phyloP scores from a whole-genome alignment of 495 filamentous ascomycete species.

The Staphylotrichum tortipilum region DNA sequence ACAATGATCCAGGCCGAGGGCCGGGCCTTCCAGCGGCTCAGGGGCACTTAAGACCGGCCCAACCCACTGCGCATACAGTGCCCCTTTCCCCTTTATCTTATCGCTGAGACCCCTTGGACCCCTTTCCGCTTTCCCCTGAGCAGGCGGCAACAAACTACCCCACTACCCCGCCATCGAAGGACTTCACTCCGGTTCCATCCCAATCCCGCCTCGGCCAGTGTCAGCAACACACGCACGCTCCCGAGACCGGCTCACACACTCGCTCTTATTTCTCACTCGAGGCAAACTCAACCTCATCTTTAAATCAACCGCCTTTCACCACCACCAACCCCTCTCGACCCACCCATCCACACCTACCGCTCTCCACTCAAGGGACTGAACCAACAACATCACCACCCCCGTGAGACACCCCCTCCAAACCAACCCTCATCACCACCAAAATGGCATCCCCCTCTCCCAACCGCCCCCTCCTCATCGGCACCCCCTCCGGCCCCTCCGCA shows the following conservation, averaged over 20 bases:
- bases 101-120: neutral
- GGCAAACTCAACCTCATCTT: no score
- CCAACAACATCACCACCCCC: neutral
- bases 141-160: neutral
- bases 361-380: no score
- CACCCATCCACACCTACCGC: neutral
- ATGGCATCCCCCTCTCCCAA: conserved; percentile 16
- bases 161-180: conserved; percentile 6
- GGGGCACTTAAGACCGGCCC: neutral
- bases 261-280: neutral
- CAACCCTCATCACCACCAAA: neutral
- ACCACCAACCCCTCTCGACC: neutral
- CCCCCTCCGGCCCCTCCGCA: conserved; percentile 56
- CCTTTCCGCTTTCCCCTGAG: neutral
- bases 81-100: neutral
- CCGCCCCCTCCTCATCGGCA: conserved; percentile 59
- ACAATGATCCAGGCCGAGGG: neutral
- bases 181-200: conserved; percentile 6
- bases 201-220: neutral
- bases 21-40: neutral
- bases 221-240: no score
- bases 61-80: no score
- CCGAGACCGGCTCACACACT: no score
- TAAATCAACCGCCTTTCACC: no score
- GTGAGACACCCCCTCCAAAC: neutral